These are phyloP conservation scores for Pichia sp. DNA, from an alignment of 1,139 yeast genomes.

Conservation along the genomic window DNA sequence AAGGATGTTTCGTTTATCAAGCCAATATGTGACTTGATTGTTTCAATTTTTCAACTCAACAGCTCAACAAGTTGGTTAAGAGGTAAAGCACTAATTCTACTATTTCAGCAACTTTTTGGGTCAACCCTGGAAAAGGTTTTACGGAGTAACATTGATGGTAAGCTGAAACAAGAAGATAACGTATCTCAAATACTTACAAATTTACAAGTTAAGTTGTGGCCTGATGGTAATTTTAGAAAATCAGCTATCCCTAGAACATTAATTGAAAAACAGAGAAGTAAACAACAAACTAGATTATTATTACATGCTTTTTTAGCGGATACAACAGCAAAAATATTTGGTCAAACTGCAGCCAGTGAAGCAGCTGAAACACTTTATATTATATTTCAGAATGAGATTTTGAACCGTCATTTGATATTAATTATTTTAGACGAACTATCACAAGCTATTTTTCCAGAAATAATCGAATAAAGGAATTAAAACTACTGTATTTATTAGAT, in stretches of 20 bases:
- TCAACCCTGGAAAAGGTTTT: slow-evolving; percentile 79
- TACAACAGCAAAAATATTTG: slow-evolving; percentile 69
- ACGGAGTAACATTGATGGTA: slow-evolving; percentile 39
- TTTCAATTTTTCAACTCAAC: slow-evolving; percentile 63
- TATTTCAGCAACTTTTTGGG: slow-evolving; percentile 80
- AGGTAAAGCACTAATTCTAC: slow-evolving; percentile 75
- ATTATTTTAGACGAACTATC: slow-evolving; percentile 49
- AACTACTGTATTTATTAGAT: not conserved
- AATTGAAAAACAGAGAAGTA: slow-evolving; percentile 46
- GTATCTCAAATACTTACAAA: slow-evolving; percentile 40
- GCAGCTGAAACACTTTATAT: slow-evolving; percentile 59
- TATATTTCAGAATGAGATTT: slow-evolving; percentile 65
- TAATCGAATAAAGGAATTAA: slow-evolving; percentile 2
- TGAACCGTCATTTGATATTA: slow-evolving; percentile 60
- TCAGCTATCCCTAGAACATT: slow-evolving; percentile 38
- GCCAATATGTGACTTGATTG: slow-evolving; percentile 74
- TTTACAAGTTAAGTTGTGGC: slow-evolving; percentile 54
- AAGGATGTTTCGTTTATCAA: slow-evolving; percentile 50
- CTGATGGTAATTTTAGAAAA: slow-evolving; percentile 48
- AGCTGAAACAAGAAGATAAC: slow-evolving; percentile 42
- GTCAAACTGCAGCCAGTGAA: slow-evolving; percentile 52
- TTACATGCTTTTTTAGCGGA: slow-evolving; percentile 56
- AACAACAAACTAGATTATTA: slow-evolving; percentile 53
- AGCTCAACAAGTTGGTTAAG: slow-evolving; percentile 69
- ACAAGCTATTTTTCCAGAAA: slow-evolving; percentile 39